These are phyloP conservation scores for Streptanthus diversifolius DNA, from an alignment of 345 rosid genomes.

Conservation along the genomic window DNA sequence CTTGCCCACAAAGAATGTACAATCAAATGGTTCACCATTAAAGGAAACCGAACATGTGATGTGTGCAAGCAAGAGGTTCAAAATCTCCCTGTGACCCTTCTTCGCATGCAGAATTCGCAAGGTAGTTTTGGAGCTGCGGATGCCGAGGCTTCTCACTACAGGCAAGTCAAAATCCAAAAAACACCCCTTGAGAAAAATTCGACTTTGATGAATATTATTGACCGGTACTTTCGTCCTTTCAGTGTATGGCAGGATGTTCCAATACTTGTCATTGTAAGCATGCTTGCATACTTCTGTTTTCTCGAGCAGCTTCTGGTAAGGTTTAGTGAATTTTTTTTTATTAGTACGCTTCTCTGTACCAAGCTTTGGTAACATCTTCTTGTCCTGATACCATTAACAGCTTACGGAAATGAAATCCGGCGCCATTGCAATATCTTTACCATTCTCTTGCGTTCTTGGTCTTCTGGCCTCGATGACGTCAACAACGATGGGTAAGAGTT, in stretches of 20 bases:
- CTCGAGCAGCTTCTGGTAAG: slow-evolving; percentile 96
- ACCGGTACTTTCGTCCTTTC: slow-evolving; percentile 18
- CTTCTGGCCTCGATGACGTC: slow-evolving; percentile 94
- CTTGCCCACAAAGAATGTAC: slow-evolving; percentile 91
- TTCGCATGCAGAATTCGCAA: slow-evolving; percentile 61
- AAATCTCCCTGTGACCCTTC: slow-evolving; percentile 92
- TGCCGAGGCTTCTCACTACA: slow-evolving; percentile 40
- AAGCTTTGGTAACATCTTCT: slow-evolving; percentile 12
- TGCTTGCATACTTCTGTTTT: slow-evolving; percentile 96
- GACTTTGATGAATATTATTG: neutral
- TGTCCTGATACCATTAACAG: slow-evolving; percentile 36
- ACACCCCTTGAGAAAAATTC: neutral
- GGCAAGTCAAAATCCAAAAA: slow-evolving; percentile 45
- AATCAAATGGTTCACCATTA: slow-evolving; percentile 94
- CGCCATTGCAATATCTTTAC: slow-evolving; percentile 89
- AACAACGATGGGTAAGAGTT: slow-evolving; percentile 75
- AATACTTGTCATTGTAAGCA: slow-evolving; percentile 81
- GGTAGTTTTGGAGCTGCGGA: slow-evolving; percentile 39
- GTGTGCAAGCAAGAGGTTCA: slow-evolving; percentile 92
- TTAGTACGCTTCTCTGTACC: neutral
- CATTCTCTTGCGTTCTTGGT: slow-evolving; percentile 87
- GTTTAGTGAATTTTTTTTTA: neutral
- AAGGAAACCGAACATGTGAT: slow-evolving; percentile 94
- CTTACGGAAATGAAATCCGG: slow-evolving; percentile 71
- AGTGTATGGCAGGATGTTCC: slow-evolving; percentile 99